Evolutionary conservation across 116 monocot species (phyloP), one percentile per base, ranked within the genome.

Genomic region (Dioscorea cayenensis): DNA sequence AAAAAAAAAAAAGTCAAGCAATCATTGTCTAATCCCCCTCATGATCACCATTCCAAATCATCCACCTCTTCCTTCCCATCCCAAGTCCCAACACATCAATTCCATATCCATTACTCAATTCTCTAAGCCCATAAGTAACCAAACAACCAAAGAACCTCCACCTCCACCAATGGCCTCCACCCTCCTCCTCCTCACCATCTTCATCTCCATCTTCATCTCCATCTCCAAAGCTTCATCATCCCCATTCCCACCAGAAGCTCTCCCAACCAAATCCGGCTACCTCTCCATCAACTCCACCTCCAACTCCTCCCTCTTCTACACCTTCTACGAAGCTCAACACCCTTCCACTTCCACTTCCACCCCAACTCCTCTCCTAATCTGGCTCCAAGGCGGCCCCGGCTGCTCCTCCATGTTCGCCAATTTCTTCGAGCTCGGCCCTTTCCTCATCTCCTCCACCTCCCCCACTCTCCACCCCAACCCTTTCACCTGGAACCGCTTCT

Each of bases 371-470:
- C 83, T 96, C 68, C 82, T 96, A 27, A 32, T 96, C 60, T 96
- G 92, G 90, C 92, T 96, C 74, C 90, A 96, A 19, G 92, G 95
- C 29, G 95, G 92, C 69, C 95, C 90, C 14, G 92, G 95, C 51
- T 96, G 92, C 86, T 92, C 96, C 48, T 90, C 92, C 75, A 76
- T 96, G 78, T 4, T 84, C 62, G 96, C 83, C 37, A 92, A 88
- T 79, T 71, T 95, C 79, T 91, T 83, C 80, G 96, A 92, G 84
- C 82, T 96, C 70, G 96, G 96, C 32, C 92, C 96, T 7, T 96
- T 66, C 68, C 77, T 84, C 74, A 48, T 96, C 72, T 64, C 76
- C 75, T 2, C 51, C 49, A 63, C 66, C 48, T 28, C 69, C 12
- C 51, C 73, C 28, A 17, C 60, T 49, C 90, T 88, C 48, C 64